Percentiles rank a stretch among this genome's conserved stretches.
Conservation (phyloP, 768 basidiomycete species). For the Leccinum boreale region DNA sequence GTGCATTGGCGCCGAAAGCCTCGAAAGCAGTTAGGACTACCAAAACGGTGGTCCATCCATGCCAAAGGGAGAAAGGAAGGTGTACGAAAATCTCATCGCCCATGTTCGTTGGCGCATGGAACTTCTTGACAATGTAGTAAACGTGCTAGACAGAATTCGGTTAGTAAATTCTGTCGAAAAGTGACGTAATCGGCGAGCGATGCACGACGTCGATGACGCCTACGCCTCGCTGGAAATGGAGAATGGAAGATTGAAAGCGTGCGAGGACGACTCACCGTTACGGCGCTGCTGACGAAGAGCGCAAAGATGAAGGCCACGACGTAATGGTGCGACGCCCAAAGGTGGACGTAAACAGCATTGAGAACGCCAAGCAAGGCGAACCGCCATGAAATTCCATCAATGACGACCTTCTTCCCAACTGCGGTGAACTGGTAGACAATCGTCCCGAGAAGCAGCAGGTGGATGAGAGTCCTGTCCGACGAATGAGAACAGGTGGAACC, state of each 20-base stretch:
- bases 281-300: slow-evolving; percentile 78
- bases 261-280: slow-evolving; percentile 36
- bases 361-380: slow-evolving; percentile 85
- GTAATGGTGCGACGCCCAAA: slow-evolving; percentile 80
- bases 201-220: slow-evolving; percentile 2
- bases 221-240: slow-evolving; percentile 9
- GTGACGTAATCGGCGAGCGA: not conserved
- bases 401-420: slow-evolving; percentile 68
- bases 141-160: slow-evolving; percentile 55
- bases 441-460: slow-evolving; percentile 86
- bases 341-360: slow-evolving; percentile 85
- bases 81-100: slow-evolving; percentile 89
- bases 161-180: slow-evolving; percentile 9
- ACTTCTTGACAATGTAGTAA: slow-evolving; percentile 93
- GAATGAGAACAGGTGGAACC: slow-evolving; percentile 10
- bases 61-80: slow-evolving; percentile 94
- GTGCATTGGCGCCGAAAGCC: slow-evolving; percentile 82
- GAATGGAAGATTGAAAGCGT: slow-evolving; percentile 9
- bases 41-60: slow-evolving; percentile 88
- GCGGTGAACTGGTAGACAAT: slow-evolving; percentile 89
- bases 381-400: slow-evolving; percentile 89
- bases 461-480: slow-evolving; percentile 71
- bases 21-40: slow-evolving; percentile 81
- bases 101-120: slow-evolving; percentile 58
- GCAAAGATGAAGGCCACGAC: slow-evolving; percentile 81